Conservation (phyloP, 1,139 yeast species). For the Zygoascus hellenicus region DNA sequence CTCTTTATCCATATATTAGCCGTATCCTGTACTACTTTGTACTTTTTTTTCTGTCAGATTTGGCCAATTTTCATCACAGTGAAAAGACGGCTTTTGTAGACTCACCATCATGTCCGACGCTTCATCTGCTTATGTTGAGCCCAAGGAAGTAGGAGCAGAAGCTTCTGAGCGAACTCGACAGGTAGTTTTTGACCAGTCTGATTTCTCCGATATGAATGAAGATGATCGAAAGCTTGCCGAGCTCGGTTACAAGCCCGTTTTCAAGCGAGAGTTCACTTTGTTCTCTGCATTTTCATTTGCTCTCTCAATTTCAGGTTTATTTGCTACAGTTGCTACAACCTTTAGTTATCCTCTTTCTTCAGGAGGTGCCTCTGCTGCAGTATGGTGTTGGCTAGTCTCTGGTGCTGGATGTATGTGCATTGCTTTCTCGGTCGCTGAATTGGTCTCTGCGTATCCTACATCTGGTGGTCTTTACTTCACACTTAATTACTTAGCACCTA, state of each 20-base stretch:
- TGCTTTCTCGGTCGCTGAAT: slow-evolving; percentile 52
- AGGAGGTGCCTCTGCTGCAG: slow-evolving; percentile 47
- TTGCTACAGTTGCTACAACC: slow-evolving; percentile 50
- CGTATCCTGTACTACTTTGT: no score
- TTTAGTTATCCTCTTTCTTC: slow-evolving; percentile 44
- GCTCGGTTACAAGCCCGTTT: slow-evolving; percentile 33
- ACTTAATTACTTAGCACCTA: slow-evolving; percentile 52
- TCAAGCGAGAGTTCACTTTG: slow-evolving; percentile 47
- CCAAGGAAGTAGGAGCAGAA: not conserved
- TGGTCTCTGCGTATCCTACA: slow-evolving; percentile 64
- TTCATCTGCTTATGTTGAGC: not conserved
- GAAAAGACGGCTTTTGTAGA: no score
- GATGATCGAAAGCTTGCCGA: slow-evolving; percentile 21
- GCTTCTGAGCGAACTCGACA: not conserved
- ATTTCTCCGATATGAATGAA: slow-evolving; percentile 16
- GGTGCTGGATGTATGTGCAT: slow-evolving; percentile 46
- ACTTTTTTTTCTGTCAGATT: no score
- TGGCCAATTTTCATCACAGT: no score
- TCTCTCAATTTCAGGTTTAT: slow-evolving; percentile 49
- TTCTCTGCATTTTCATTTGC: slow-evolving; percentile 50
- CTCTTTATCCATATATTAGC: no score
- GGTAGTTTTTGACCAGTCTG: slow-evolving; percentile 14
- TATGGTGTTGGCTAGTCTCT: slow-evolving; percentile 45
- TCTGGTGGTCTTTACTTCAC: slow-evolving; percentile 60
- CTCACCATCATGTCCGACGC: not conserved